Percentiles rank a stretch among this genome's conserved stretches.
Conservation (phyloP, 1,139 yeast species). For the Fermentozyma sake region DNA sequence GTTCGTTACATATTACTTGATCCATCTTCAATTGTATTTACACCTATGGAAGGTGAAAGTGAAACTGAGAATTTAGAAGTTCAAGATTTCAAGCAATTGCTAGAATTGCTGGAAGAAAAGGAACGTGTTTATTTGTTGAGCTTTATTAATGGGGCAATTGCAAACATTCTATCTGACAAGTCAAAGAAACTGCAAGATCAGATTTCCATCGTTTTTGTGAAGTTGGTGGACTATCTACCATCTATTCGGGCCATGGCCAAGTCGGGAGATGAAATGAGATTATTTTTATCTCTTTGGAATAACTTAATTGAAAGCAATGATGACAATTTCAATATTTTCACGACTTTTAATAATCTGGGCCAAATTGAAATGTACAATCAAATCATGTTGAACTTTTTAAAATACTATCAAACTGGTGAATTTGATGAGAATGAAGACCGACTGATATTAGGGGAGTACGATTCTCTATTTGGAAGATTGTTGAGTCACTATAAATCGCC, state of each 20-base stretch:
- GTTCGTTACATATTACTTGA: conserved; percentile 41
- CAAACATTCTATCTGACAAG: conserved; percentile 11
- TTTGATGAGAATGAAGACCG: conserved; percentile 7
- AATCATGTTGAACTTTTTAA: conserved; percentile 21
- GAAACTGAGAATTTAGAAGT: conserved; percentile 15
- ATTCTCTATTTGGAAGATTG: too few relatives aligned
- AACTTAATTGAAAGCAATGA: conserved; percentile 17
- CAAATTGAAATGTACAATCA: conserved; percentile 23
- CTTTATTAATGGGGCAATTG: conserved; percentile 27
- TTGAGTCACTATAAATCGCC: too few relatives aligned
- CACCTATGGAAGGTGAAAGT: conserved; percentile 8
- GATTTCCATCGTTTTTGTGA: conserved; percentile 15
- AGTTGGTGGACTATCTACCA: conserved; percentile 21
- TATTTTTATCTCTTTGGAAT: conserved; percentile 31
- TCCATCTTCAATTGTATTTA: conserved; percentile 27
- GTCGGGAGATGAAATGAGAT: conserved; percentile 13
- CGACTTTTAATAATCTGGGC: conserved; percentile 21
- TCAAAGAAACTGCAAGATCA: conserved; percentile 14
- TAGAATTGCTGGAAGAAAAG: conserved; percentile 17
- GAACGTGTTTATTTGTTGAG: conserved; percentile 20
- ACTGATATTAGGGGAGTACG: too few relatives aligned
- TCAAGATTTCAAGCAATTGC: conserved; percentile 16
- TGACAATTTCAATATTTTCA: conserved; percentile 14
- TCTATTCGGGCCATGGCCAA: conserved; percentile 18
- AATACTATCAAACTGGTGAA: conserved; percentile 20